phyloP scores from a whole-genome alignment of 306 rosid species.

The Cicer cuneatum region DNA sequence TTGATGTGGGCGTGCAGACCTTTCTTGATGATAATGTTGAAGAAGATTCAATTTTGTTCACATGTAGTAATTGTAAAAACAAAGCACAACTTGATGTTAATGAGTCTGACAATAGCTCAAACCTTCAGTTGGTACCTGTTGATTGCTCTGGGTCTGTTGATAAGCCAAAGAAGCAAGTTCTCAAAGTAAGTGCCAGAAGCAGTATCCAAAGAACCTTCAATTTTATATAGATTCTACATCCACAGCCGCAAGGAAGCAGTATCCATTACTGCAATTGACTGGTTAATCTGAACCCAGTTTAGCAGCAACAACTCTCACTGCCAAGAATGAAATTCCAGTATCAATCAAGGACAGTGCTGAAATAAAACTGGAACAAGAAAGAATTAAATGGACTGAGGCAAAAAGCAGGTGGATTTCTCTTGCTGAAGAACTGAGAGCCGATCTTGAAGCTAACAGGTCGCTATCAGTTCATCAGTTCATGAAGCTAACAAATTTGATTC shows the following conservation, averaged over 20 bases:
- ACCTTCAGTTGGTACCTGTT: constrained; percentile 73
- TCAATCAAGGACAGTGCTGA: constrained; percentile 58
- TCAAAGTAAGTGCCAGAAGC: constrained; percentile 74
- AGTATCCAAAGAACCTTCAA: too few relatives aligned
- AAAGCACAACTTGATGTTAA: constrained; percentile 60
- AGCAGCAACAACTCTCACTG: constrained; percentile 59
- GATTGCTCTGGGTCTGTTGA: constrained; percentile 69
- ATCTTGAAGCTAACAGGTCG: constrained; percentile 80
- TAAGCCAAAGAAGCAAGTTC: constrained; percentile 75
- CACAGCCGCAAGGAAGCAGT: constrained; percentile 59
- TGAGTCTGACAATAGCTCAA: constrained; percentile 64
- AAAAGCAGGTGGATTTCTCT: constrained; percentile 94
- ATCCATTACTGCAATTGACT: constrained; percentile 69
- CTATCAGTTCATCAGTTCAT: too few relatives aligned
- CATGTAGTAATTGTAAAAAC: constrained; percentile 73
- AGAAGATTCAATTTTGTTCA: constrained; percentile 58
- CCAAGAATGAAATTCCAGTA: constrained; percentile 57
- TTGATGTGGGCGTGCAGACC: constrained; percentile 84
- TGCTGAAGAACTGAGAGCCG: constrained; percentile 83
- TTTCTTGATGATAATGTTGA: constrained; percentile 51
- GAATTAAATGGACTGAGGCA: constrained; percentile 84
- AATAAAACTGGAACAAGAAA: constrained; percentile 73
- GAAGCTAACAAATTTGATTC: too few relatives aligned
- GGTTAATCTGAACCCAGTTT: constrained; percentile 57
- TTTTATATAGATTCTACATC: constrained; percentile 75